These are phyloP conservation scores for Rhynchosporium secalis DNA, from an alignment of 2,329 filamentous ascomycete genomes.

Conservation along the genomic window DNA sequence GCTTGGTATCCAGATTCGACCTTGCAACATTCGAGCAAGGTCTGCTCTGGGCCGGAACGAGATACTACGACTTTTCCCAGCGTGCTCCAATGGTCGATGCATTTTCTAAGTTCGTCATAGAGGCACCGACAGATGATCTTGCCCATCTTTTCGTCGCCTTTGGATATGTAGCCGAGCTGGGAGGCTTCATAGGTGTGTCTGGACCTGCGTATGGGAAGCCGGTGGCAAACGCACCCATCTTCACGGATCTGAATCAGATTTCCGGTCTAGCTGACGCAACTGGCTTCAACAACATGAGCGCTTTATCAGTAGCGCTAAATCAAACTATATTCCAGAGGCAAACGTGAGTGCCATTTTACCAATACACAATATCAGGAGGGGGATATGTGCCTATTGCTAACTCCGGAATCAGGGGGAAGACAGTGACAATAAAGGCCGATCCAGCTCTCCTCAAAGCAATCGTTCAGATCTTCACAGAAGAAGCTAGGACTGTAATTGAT, in stretches of 20 bases:
- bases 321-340: conserved; percentile 24
- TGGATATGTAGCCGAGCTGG: conserved; percentile 19
- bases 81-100: conserved; percentile 12
- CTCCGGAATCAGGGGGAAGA: conserved; percentile 23
- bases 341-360: conserved; percentile 16
- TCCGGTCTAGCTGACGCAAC: conserved; percentile 23
- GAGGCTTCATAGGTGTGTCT: conserved; percentile 19
- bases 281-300: conserved; percentile 23
- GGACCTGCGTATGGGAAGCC: conserved; percentile 28
- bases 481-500: conserved; percentile 19
- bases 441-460: conserved; percentile 24
- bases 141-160: conserved; percentile 27
- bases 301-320: conserved; percentile 23
- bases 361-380: neutral
- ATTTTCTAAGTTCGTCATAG: conserved; percentile 23
- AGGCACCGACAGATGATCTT: conserved; percentile 27
- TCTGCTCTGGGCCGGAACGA: conserved; percentile 28
- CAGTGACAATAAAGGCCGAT: conserved; percentile 29
- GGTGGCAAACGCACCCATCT: conserved; percentile 27
- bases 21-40: conserved; percentile 42
- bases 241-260: conserved; percentile 26
- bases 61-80: conserved; percentile 16
- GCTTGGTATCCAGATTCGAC: conserved; percentile 44
- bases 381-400: neutral
- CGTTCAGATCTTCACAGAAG: conserved; percentile 27